phyloP scores from a whole-genome alignment of 805 yeast species.

The Cyberlindnera euphorbiae region DNA sequence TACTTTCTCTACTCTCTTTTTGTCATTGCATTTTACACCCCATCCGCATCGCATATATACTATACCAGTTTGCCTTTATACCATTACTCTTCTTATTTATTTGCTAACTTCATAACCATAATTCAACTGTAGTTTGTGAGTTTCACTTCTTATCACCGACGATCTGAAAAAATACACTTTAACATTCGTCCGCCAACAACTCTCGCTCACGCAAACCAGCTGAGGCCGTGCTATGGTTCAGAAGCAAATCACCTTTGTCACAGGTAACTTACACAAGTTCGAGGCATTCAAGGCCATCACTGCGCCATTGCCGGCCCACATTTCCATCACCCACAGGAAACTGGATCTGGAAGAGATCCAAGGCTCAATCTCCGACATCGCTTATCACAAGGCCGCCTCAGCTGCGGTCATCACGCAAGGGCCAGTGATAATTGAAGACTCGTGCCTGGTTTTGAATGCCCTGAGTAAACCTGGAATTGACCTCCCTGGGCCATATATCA shows the following conservation, averaged over 20 bases:
- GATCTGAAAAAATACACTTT: no score
- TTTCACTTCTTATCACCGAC: no score
- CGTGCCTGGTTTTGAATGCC: constrained; percentile 80
- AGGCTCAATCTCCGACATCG: constrained; percentile 78
- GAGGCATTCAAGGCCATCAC: constrained; percentile 77
- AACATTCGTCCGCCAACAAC: no score
- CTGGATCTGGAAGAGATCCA: constrained; percentile 87
- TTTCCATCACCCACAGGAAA: constrained; percentile 49
- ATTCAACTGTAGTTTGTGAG: no score
- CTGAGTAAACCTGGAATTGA: constrained; percentile 48
- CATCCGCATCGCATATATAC: no score
- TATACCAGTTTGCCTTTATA: no score
- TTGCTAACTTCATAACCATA: no score
- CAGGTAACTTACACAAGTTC: constrained; percentile 86
- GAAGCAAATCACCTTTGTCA: constrained; percentile 55
- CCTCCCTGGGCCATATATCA: constrained; percentile 91
- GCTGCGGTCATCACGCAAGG: constrained; percentile 63
- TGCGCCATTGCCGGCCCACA: constrained; percentile 21
- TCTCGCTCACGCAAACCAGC: no score
- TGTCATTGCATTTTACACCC: no score
- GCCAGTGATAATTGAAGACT: constrained; percentile 91
- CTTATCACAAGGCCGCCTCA: constrained; percentile 67
- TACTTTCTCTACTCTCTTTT: no score
- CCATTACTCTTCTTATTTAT: no score
- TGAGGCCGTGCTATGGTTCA: no score